Conservation (phyloP, 2,329 filamentous ascomycete species). For the Acephala macrosclerotiorum region DNA sequence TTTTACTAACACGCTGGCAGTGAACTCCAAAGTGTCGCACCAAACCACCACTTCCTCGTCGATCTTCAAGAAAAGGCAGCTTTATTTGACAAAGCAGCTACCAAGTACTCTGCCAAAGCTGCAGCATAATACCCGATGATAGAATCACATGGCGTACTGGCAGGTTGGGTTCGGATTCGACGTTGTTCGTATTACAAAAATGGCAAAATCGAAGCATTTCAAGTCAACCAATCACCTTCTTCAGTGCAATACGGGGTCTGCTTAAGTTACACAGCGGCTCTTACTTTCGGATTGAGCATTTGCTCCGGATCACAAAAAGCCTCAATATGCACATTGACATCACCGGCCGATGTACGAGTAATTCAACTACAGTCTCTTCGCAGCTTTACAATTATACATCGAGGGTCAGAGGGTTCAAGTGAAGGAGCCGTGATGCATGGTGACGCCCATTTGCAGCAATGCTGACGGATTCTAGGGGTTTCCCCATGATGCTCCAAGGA, state of each 20-base stretch:
- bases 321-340: constrained; percentile 38
- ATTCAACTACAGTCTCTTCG: background rate
- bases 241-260: background rate
- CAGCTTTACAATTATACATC: no score
- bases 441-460: constrained; percentile 24
- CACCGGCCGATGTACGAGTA: constrained; percentile 21
- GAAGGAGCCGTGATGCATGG: constrained; percentile 15
- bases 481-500: constrained; percentile 15
- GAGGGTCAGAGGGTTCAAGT: constrained; percentile 18
- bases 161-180: constrained; percentile 24
- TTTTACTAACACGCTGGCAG: constrained; percentile 46
- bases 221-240: background rate
- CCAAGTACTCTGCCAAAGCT: constrained; percentile 88
- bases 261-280: constrained; percentile 17
- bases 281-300: constrained; percentile 26
- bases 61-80: constrained; percentile 86
- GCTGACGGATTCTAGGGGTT: constrained; percentile 13
- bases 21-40: constrained; percentile 62
- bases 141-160: constrained; percentile 35
- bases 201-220: constrained; percentile 25
- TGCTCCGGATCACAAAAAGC: constrained; percentile 27
- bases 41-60: constrained; percentile 72
- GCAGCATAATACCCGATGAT: constrained; percentile 37
- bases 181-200: constrained; percentile 32
- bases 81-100: constrained; percentile 85